These are phyloP conservation scores for Barnettozyma californica DNA, from an alignment of 805 yeast genomes.

Conservation along the genomic window DNA sequence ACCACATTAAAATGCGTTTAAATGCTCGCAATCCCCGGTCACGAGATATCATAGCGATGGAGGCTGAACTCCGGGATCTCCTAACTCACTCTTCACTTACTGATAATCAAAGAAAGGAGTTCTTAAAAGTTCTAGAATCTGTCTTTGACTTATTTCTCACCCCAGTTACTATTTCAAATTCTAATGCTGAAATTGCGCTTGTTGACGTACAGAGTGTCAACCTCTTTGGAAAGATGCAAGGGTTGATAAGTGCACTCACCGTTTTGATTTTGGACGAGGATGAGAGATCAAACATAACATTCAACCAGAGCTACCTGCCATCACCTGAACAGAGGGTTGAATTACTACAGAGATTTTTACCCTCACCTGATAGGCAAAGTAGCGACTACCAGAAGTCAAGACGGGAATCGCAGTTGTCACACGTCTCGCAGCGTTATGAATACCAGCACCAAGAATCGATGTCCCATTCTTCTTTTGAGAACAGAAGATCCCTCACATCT, in stretches of 20 bases:
- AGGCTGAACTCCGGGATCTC: slow-evolving; percentile 24
- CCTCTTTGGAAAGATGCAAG: slow-evolving; percentile 30
- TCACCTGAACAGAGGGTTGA: neutral
- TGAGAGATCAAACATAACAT: slow-evolving; percentile 8
- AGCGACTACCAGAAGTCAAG: neutral
- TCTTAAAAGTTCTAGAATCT: slow-evolving; percentile 17
- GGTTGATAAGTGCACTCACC: slow-evolving; percentile 28
- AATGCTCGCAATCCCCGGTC: slow-evolving; percentile 15
- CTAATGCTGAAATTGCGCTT: slow-evolving; percentile 13
- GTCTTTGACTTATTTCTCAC: slow-evolving; percentile 26
- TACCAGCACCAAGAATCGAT: neutral
- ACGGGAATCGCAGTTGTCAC: neutral
- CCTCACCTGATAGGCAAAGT: neutral
- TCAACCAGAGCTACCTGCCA: neutral
- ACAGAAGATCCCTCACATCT: neutral
- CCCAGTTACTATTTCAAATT: slow-evolving; percentile 10
- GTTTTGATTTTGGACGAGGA: slow-evolving; percentile 28
- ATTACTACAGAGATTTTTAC: neutral
- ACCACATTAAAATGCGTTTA: neutral
- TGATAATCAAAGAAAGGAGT: slow-evolving; percentile 16
- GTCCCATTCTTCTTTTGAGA: neutral
- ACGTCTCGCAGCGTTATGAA: neutral
- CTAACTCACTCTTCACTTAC: slow-evolving; percentile 16
- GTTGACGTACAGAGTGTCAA: slow-evolving; percentile 26
- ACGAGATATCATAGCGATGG: slow-evolving; percentile 28